Percentiles rank a stretch among this genome's conserved stretches.
These are phyloP conservation scores for Stipa capillata DNA, from an alignment of 176 grass and related monocot species.

Conservation along the genomic window DNA sequence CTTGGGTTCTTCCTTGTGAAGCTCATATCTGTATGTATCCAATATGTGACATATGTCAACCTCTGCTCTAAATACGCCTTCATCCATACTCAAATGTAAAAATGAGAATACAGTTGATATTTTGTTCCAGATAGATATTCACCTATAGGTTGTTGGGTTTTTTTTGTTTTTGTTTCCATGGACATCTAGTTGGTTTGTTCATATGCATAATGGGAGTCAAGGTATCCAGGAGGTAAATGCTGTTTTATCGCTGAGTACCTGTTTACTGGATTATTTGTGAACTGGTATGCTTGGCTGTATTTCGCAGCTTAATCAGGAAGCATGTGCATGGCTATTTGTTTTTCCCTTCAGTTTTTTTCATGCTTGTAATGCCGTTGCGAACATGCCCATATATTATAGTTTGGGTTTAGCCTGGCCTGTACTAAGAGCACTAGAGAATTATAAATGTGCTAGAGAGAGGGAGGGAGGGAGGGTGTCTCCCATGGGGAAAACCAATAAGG, in stretches of 20 bases:
- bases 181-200: background rate
- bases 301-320: background rate
- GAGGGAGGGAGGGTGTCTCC: background rate
- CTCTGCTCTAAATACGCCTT: too few relatives aligned
- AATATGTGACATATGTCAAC: background rate
- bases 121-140: background rate
- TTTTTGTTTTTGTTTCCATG: background rate
- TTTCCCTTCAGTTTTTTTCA: background rate
- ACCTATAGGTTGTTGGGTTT: background rate
- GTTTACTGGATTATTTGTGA: background rate
- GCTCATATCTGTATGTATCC: background rate
- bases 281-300: background rate
- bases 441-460: background rate
- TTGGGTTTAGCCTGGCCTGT: background rate
- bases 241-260: background rate
- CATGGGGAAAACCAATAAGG: background rate
- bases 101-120: background rate
- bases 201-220: background rate
- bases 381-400: too few relatives aligned
- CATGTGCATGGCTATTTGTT: background rate
- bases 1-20: background rate
- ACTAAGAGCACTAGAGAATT: background rate
- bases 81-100: background rate
- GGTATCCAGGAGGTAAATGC: background rate
- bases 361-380: background rate